Evolutionary conservation across 345 rosid genomes (phyloP).

Genomic region (Rhodamnia argentea): DNA sequence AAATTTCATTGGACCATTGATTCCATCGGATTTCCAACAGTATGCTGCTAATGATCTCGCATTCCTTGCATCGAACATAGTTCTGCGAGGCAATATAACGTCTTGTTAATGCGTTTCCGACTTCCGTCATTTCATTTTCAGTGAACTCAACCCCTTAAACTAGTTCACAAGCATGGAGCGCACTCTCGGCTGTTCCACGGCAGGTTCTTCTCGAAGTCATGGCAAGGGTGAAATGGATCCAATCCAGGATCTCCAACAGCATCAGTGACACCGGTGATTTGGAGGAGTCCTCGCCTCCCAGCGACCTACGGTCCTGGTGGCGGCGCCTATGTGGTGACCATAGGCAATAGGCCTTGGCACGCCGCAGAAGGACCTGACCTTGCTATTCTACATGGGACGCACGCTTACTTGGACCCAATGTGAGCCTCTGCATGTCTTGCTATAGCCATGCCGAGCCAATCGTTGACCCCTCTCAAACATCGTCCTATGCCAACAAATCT

Average conservation of each 20-base stretch:
- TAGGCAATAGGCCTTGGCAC: conserved; percentile 7
- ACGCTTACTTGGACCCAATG: conserved; percentile 6
- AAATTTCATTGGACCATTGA: neutral
- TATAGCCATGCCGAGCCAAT: conserved; percentile 1
- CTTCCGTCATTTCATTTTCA: neutral
- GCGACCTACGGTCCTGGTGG: neutral
- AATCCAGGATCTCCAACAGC: neutral
- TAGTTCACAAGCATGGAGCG: neutral
- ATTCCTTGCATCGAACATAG: neutral
- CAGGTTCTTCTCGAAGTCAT: neutral
- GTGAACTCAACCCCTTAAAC: neutral
- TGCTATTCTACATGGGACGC: conserved; percentile 12
- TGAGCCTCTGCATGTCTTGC: neutral
- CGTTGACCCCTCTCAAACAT: conserved; percentile 11
- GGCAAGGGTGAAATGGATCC: neutral
- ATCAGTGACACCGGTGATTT: neutral
- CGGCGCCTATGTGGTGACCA: neutral
- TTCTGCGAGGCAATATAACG: neutral
- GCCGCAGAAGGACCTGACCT: neutral
- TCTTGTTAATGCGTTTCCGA: neutral
- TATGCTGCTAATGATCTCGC: neutral
- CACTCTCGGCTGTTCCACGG: neutral
- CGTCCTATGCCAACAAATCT: too few relatives aligned
- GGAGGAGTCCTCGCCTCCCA: neutral
- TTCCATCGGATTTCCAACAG: neutral